phyloP scores from a whole-genome alignment of 805 yeast species.

The Cyberlindnera veronae region DNA sequence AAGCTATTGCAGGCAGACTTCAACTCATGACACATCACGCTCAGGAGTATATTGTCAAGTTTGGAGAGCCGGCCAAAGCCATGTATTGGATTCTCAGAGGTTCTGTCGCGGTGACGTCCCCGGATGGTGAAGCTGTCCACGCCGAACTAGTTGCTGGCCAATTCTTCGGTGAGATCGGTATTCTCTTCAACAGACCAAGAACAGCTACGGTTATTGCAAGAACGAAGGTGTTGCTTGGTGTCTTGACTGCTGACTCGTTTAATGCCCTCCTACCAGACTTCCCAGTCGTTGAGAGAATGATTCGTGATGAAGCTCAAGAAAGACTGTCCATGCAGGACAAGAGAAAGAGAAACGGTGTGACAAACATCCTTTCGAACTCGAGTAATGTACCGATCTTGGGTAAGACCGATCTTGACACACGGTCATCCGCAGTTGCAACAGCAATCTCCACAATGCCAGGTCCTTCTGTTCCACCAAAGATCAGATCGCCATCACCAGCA shows the following conservation, averaged over 20 bases:
- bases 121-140: constrained; percentile 72
- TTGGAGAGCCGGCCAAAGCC: constrained; percentile 69
- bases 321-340: constrained; percentile 69
- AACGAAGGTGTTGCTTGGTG: constrained; percentile 63
- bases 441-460: constrained; percentile 37
- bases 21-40: constrained; percentile 60
- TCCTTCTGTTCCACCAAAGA: constrained; percentile 36
- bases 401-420: constrained; percentile 10
- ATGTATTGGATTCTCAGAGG: constrained; percentile 83
- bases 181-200: constrained; percentile 68
- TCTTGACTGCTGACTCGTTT: constrained; percentile 61
- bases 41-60: constrained; percentile 64
- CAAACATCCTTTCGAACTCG: constrained; percentile 26
- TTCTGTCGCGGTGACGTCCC: constrained; percentile 68
- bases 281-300: constrained; percentile 63
- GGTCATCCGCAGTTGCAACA: constrained; percentile 29
- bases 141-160: constrained; percentile 69
- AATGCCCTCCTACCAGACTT: constrained; percentile 56
- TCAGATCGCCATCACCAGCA: constrained; percentile 11
- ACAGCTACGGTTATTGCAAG: constrained; percentile 77
- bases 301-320: constrained; percentile 78
- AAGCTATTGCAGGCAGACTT: constrained; percentile 54
- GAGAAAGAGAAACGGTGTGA: constrained; percentile 43
- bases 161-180: constrained; percentile 79
- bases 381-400: constrained; percentile 1